Evolutionary conservation across 139 green algal genomes (phyloP).

Genomic region (Volvox africanus): DNA sequence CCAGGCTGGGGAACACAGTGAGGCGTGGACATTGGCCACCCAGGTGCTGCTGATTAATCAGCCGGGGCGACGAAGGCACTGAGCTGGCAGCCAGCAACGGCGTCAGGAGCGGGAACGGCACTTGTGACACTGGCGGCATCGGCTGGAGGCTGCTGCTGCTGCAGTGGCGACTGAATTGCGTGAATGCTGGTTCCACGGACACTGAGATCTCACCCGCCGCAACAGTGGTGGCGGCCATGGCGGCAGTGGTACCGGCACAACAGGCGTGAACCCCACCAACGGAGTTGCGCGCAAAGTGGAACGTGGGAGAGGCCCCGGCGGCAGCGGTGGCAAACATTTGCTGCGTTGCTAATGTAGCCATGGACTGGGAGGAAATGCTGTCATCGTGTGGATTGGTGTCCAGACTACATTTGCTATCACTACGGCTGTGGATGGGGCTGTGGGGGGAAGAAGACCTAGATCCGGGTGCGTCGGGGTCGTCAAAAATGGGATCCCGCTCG

Average conservation of each 20-base stretch:
- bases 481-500: neutral
- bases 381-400: neutral
- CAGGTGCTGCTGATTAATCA: neutral
- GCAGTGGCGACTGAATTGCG: neutral
- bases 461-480: neutral
- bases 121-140: neutral
- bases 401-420: neutral
- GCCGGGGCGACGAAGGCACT: too few relatives aligned
- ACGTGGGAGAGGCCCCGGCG: neutral
- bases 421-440: neutral
- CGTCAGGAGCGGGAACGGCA: neutral
- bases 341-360: neutral
- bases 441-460: neutral
- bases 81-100: neutral
- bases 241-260: neutral
- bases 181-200: neutral
- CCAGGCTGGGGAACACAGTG: slow-evolving; percentile 1
- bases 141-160: neutral
- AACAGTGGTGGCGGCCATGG: neutral
- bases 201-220: neutral
- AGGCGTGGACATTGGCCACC: neutral
- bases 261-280: neutral
- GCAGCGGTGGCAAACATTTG: neutral
- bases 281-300: neutral
- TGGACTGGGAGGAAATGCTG: neutral